These are phyloP conservation scores for Arachnopeziza araneosa DNA, from an alignment of 2,329 filamentous ascomycete species.

Conservation along the genomic window DNA sequence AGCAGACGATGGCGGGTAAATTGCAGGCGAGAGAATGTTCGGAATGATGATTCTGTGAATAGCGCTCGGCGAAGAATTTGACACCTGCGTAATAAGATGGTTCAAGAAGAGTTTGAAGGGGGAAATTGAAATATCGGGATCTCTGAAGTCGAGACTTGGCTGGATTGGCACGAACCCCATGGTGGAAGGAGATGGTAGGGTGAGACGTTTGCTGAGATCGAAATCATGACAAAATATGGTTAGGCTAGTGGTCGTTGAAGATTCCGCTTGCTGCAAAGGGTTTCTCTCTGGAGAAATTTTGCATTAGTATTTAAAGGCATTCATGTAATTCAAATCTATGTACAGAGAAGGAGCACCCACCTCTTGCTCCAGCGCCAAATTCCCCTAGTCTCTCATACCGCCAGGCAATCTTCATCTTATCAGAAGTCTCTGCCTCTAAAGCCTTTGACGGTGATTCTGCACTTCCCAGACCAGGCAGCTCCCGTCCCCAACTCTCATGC, in stretches of 20 bases:
- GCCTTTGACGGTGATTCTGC: slow-evolving; percentile 35
- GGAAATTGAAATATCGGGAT: slow-evolving; percentile 36
- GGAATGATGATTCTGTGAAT: slow-evolving; percentile 84
- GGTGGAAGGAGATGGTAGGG: slow-evolving; percentile 45
- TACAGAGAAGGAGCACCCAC: slow-evolving; percentile 26
- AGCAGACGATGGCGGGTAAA: slow-evolving; percentile 66
- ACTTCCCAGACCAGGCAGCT: slow-evolving; percentile 68
- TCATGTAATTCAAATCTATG: slow-evolving; percentile 2
- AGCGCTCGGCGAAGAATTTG: slow-evolving; percentile 49
- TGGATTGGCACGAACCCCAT: slow-evolving; percentile 46
- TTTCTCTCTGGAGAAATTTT: slow-evolving; percentile 20
- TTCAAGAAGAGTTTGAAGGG: slow-evolving; percentile 61
- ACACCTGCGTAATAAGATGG: slow-evolving; percentile 50
- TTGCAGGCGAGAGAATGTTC: slow-evolving; percentile 75
- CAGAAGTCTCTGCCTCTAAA: slow-evolving; percentile 40
- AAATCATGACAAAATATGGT: slow-evolving; percentile 65
- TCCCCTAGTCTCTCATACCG: slow-evolving; percentile 82
- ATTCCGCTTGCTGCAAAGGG: slow-evolving; percentile 10
- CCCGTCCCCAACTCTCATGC: slow-evolving; percentile 73
- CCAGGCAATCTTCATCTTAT: slow-evolving; percentile 99
- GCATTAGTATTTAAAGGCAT: neutral
- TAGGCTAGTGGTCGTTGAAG: slow-evolving; percentile 7
- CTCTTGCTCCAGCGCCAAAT: slow-evolving; percentile 50
- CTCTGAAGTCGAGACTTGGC: slow-evolving; percentile 23
- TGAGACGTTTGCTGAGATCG: slow-evolving; percentile 62